Evolutionary conservation across 768 basidiomycete species (phyloP).

Genomic region (Tephrocybe sp.): DNA sequence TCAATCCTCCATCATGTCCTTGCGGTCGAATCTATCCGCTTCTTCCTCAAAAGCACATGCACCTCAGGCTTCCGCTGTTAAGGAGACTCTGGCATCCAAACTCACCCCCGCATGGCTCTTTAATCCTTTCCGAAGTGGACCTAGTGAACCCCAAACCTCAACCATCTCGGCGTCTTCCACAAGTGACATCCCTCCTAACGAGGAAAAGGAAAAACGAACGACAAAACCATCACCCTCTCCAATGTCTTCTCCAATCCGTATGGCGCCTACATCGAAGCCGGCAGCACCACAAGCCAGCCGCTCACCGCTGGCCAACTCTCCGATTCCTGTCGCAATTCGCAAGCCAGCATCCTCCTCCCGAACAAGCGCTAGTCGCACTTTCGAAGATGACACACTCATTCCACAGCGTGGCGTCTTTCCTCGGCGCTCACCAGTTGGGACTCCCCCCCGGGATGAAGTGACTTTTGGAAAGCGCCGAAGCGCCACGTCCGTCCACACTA

Average conservation of each 20-base stretch:
- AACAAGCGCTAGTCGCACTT: slow-evolving; percentile 46
- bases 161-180: slow-evolving; percentile 44
- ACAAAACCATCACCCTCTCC: slow-evolving; percentile 7
- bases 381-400: slow-evolving; percentile 54
- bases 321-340: slow-evolving; percentile 45
- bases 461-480: slow-evolving; percentile 55
- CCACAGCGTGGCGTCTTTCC: slow-evolving; percentile 46
- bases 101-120: slow-evolving; percentile 78
- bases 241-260: slow-evolving; percentile 31
- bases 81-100: slow-evolving; percentile 50
- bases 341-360: slow-evolving; percentile 30
- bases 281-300: slow-evolving; percentile 31
- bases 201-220: slow-evolving; percentile 13
- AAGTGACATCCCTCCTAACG: slow-evolving; percentile 15
- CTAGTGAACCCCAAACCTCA: slow-evolving; percentile 62
- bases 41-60: slow-evolving; percentile 35
- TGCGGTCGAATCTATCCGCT: slow-evolving; percentile 47
- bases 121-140: slow-evolving; percentile 65
- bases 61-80: slow-evolving; percentile 29
- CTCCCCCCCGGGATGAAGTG: slow-evolving; percentile 70
- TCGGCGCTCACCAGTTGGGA: slow-evolving; percentile 62
- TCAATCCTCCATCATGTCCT: slow-evolving; percentile 61
- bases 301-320: slow-evolving; percentile 33
- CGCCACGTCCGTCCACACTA: slow-evolving; percentile 34
- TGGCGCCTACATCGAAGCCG: slow-evolving; percentile 32